Evolutionary conservation across 2,329 filamentous ascomycete genomes (phyloP).

Genomic region (Paracoccidioides lutzii): DNA sequence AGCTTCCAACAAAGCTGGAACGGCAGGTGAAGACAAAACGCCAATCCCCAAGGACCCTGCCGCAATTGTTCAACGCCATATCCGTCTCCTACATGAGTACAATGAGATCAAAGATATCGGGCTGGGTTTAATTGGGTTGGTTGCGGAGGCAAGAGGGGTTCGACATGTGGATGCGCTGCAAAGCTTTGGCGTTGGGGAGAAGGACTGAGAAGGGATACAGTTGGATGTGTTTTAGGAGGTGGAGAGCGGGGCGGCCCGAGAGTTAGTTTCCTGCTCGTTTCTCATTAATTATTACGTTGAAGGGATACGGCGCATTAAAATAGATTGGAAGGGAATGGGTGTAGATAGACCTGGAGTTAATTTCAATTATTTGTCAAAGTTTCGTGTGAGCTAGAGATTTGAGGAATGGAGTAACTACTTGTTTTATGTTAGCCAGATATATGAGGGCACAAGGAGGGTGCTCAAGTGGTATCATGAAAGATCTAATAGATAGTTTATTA

Average conservation of each 20-base stretch:
- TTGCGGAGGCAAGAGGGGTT: slow-evolving; percentile 51
- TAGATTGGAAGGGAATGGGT: too few relatives aligned
- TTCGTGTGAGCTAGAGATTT: too few relatives aligned
- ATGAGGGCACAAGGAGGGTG: too few relatives aligned
- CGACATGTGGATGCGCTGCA: slow-evolving; percentile 34
- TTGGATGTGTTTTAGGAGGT: background rate
- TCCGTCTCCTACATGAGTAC: slow-evolving; percentile 53
- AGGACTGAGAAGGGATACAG: slow-evolving; percentile 17
- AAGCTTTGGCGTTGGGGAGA: slow-evolving; percentile 27
- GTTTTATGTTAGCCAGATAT: too few relatives aligned
- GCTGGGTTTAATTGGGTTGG: slow-evolving; percentile 51
- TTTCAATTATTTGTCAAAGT: too few relatives aligned
- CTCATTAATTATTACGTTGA: too few relatives aligned
- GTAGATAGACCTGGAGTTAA: too few relatives aligned
- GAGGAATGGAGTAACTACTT: too few relatives aligned
- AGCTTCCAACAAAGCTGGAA: background rate
- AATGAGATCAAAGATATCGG: slow-evolving; percentile 60
- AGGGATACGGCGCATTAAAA: too few relatives aligned
- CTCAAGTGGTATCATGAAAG: too few relatives aligned
- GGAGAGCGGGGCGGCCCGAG: too few relatives aligned
- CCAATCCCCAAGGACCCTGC: slow-evolving; percentile 31
- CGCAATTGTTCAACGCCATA: slow-evolving; percentile 48
- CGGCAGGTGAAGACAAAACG: background rate
- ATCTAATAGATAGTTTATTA: too few relatives aligned
- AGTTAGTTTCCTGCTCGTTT: background rate